Conservation (phyloP, 208 protist genomes). For the Blechomonas ayalai region DNA sequence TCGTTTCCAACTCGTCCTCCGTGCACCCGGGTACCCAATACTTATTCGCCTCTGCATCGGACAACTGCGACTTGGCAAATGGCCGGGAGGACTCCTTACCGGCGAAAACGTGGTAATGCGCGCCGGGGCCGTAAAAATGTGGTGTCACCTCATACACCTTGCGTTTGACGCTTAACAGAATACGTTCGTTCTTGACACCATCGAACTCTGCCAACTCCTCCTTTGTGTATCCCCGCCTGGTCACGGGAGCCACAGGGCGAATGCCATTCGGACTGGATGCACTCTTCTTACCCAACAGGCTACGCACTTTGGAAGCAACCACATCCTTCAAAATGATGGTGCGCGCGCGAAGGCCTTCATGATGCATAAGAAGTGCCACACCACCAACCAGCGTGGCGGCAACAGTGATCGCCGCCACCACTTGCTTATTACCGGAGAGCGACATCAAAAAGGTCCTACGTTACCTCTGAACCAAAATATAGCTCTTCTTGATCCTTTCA, state of each 20-base stretch:
- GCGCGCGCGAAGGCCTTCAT: neutral
- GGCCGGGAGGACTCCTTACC: conserved; percentile 61
- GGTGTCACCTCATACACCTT: conserved; percentile 80
- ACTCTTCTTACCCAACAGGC: too few species aligned
- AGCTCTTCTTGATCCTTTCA: too few species aligned
- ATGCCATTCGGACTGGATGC: too few species aligned
- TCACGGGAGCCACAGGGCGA: conserved; percentile 36
- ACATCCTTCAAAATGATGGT: neutral
- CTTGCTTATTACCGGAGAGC: too few species aligned
- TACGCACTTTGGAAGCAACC: too few species aligned
- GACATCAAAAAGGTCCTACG: too few species aligned
- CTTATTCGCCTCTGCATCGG: conserved; percentile 59
- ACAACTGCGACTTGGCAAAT: conserved; percentile 52
- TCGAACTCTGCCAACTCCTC: conserved; percentile 62
- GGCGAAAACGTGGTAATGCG: conserved; percentile 74
- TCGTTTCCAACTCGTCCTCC: conserved; percentile 55
- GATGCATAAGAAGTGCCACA: too few species aligned
- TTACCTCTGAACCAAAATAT: too few species aligned
- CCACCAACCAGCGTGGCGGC: neutral
- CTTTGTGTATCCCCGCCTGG: conserved; percentile 50
- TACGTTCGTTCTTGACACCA: conserved; percentile 44
- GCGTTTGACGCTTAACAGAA: conserved; percentile 72
- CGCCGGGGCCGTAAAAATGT: conserved; percentile 79
- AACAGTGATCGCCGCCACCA: neutral
- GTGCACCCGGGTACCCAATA: conserved; percentile 53